These are phyloP conservation scores for Dittrichia graveolens DNA, from an alignment of 129 eudicot species.

Conservation along the genomic window DNA sequence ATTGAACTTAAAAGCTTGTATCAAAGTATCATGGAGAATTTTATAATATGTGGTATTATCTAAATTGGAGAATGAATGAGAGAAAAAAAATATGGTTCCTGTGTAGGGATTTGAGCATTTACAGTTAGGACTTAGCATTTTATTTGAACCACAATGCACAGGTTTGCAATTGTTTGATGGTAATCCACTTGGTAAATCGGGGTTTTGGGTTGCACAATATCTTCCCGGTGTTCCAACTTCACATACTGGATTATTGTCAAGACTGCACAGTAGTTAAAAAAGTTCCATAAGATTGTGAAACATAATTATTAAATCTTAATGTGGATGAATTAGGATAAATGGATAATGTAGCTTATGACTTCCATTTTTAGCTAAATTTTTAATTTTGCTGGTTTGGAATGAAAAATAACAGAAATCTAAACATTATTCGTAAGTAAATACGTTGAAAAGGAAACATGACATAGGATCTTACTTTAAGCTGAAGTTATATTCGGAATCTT, in stretches of 20 bases:
- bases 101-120: conserved; percentile 62
- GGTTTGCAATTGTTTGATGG: conserved; percentile 47
- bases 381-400: too few relatives aligned
- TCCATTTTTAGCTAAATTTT: too few relatives aligned
- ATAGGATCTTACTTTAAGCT: conserved; percentile 49
- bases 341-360: too few relatives aligned
- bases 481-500: conserved; percentile 43
- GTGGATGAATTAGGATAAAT: too few relatives aligned
- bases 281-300: conserved; percentile 2
- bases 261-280: conserved; percentile 46
- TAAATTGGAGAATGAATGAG: conserved; percentile 70
- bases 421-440: too few relatives aligned
- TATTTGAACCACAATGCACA: conserved; percentile 41
- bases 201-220: conserved; percentile 50
- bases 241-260: conserved; percentile 72
- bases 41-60: conserved; percentile 50
- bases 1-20: conserved; percentile 31
- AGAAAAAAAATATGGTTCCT: conserved; percentile 68
- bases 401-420: too few relatives aligned
- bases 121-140: conserved; percentile 63
- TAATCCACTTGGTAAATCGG: conserved; percentile 15
- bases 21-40: conserved; percentile 44
- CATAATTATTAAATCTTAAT: too few relatives aligned
- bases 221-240: conserved; percentile 42
- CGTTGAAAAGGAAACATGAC: neutral